Evolutionary conservation across 345 rosid genomes (phyloP).

Genomic region (Ricinus communis): DNA sequence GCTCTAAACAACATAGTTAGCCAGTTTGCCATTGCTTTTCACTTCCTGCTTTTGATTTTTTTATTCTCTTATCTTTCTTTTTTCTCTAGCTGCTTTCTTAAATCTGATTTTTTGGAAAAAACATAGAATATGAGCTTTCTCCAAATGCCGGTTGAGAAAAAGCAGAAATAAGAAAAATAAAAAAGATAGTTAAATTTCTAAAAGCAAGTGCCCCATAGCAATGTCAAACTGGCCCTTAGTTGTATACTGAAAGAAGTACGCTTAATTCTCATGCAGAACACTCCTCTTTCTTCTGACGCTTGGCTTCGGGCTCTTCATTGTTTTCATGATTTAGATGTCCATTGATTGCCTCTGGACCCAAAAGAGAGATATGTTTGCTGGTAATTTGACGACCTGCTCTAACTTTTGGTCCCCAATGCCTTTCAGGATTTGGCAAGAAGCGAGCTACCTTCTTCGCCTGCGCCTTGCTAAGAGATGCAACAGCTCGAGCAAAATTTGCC

Average conservation of each 20-base stretch:
- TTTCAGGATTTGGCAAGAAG: constrained; percentile 95
- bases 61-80: too few species aligned
- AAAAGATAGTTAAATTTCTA: too few species aligned
- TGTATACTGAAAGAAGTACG: not conserved
- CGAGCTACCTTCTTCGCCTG: constrained; percentile 90
- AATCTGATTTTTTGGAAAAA: too few species aligned
- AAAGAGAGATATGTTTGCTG: constrained; percentile 85
- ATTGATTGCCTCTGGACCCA: constrained; percentile 88
- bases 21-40: too few species aligned
- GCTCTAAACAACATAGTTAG: too few species aligned
- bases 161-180: not conserved
- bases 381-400: constrained; percentile 97
- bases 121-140: too few species aligned
- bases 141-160: too few species aligned
- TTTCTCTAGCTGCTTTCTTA: too few species aligned
- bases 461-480: constrained; percentile 91
- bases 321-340: constrained; percentile 58
- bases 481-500: constrained; percentile 91
- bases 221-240: too few species aligned
- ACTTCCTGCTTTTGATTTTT: too few species aligned
- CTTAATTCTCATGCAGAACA: not conserved
- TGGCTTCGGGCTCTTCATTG: constrained; percentile 41
- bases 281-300: constrained; percentile 46
- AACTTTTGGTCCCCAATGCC: constrained; percentile 98
- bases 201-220: too few species aligned